phyloP scores from a whole-genome alignment of 2,329 filamentous ascomycete species.

The Incumbomyces lentus region DNA sequence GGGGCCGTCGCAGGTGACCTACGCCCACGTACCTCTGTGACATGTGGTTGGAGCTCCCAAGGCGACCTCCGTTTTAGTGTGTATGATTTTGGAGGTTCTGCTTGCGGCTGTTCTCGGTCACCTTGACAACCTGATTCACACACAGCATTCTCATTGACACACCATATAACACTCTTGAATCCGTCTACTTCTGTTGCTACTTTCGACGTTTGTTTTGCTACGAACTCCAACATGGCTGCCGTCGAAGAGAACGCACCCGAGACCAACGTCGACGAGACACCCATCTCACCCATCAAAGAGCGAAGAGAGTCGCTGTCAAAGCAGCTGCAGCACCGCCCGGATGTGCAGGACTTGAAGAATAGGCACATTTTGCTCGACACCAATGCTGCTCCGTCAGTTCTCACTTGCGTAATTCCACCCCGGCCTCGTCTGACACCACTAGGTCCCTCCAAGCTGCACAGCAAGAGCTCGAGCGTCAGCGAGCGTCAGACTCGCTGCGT shows the following conservation, averaged over 20 bases:
- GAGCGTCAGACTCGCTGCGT: slow-evolving; percentile 52
- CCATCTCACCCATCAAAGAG: slow-evolving; percentile 45
- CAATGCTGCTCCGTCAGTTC: slow-evolving; percentile 52
- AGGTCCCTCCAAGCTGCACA: slow-evolving; percentile 53
- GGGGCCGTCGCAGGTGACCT: too few relatives aligned
- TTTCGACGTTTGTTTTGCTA: neutral
- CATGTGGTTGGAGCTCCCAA: neutral
- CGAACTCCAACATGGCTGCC: slow-evolving; percentile 12
- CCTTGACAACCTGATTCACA: neutral
- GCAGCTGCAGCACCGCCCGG: slow-evolving; percentile 61
- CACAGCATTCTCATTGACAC: neutral
- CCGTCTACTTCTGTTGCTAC: neutral
- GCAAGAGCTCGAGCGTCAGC: slow-evolving; percentile 55
- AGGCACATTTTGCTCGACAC: slow-evolving; percentile 59
- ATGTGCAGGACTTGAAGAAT: slow-evolving; percentile 54
- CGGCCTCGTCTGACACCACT: slow-evolving; percentile 1
- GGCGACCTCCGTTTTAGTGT: neutral
- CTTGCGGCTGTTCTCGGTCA: neutral
- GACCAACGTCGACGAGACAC: slow-evolving; percentile 43
- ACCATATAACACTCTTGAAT: neutral
- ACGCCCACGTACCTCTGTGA: too few relatives aligned
- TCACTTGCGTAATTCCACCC: neutral
- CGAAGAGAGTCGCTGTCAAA: slow-evolving; percentile 60
- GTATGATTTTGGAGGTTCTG: neutral
- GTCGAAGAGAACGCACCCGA: slow-evolving; percentile 17